These are phyloP conservation scores for Escovopsis sp. DNA, from an alignment of 2,329 filamentous ascomycete species.

Conservation along the genomic window DNA sequence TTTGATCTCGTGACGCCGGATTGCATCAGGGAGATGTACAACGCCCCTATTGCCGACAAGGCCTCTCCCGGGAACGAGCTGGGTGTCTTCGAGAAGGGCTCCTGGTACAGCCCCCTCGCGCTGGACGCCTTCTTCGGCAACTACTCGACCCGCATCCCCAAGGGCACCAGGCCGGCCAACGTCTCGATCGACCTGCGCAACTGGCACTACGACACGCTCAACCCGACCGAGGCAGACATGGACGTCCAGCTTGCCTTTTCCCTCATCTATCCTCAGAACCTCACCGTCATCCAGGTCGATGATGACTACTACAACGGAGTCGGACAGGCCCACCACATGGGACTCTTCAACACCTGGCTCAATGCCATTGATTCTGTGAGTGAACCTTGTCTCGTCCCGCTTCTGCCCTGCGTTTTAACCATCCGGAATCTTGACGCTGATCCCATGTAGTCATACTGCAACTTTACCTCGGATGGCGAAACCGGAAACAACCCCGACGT, in stretches of 20 bases:
- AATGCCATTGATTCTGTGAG: constrained; percentile 33
- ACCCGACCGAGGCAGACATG: constrained; percentile 30
- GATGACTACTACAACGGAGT: constrained; percentile 15
- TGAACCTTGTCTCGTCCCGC: neutral
- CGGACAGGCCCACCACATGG: neutral
- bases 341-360: constrained; percentile 23
- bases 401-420: neutral
- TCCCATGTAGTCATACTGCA: constrained; percentile 25
- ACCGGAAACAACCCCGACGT: constrained; percentile 11
- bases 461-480: constrained; percentile 26
- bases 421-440: neutral
- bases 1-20: neutral
- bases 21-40: constrained; percentile 1
- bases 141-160: constrained; percentile 24
- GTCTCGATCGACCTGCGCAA: constrained; percentile 26
- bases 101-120: neutral
- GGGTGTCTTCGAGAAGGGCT: constrained; percentile 1
- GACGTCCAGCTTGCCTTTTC: constrained; percentile 39
- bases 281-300: constrained; percentile 29
- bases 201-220: constrained; percentile 27
- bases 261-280: constrained; percentile 35
- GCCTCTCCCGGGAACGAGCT: constrained; percentile 1
- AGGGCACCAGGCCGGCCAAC: constrained; percentile 25
- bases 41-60: neutral
- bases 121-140: constrained; percentile 31